These are phyloP conservation scores for Xylaria digitata DNA, from an alignment of 2,329 filamentous ascomycete genomes.

Conservation along the genomic window DNA sequence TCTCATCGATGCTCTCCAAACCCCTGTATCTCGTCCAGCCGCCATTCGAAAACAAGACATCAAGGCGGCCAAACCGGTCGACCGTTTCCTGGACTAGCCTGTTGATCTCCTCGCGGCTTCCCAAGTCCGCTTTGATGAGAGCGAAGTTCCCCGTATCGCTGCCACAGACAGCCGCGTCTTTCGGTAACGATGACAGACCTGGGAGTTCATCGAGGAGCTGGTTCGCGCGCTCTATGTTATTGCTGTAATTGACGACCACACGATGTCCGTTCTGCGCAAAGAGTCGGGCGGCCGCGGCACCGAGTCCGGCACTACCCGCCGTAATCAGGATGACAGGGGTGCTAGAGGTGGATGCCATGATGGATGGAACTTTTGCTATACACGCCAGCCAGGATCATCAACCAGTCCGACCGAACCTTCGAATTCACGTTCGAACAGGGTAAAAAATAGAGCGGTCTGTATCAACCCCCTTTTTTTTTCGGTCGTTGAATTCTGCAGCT, in stretches of 20 bases:
- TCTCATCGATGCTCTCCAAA: constrained; percentile 62
- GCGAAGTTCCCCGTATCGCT: constrained; percentile 52
- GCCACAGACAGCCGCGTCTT: neutral
- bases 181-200: constrained; percentile 53
- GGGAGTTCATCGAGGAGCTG: constrained; percentile 67
- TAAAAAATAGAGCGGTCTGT: neutral
- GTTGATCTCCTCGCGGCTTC: constrained; percentile 67
- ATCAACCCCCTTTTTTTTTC: neutral
- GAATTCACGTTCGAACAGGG: neutral
- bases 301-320: constrained; percentile 73
- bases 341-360: constrained; percentile 42
- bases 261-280: constrained; percentile 77
- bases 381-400: neutral
- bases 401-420: constrained; percentile 1
- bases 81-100: constrained; percentile 69
- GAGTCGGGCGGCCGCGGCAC: constrained; percentile 72
- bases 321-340: constrained; percentile 59
- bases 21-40: constrained; percentile 63
- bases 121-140: constrained; percentile 74
- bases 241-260: constrained; percentile 79
- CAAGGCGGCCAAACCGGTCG: constrained; percentile 73
- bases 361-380: neutral
- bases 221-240: constrained; percentile 68
- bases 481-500: too few relatives aligned
- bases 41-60: constrained; percentile 82